These are phyloP conservation scores for Parasitella parasitica DNA, from an alignment of 371 early-diverging fungal species.

Conservation along the genomic window DNA sequence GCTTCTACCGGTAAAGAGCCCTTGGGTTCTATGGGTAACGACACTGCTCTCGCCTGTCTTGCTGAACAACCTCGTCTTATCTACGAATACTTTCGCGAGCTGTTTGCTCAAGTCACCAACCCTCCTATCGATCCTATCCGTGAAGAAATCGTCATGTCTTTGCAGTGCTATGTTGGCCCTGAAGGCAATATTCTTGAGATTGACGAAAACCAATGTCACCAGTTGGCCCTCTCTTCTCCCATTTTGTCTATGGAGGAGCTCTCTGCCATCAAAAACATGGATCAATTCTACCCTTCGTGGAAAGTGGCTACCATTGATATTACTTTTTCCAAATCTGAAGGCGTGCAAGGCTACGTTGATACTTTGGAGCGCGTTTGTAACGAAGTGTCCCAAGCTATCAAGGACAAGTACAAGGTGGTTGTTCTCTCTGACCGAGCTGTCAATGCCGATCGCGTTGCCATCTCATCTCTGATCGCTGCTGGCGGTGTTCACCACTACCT, in stretches of 20 bases:
- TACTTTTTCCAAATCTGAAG: slow-evolving; percentile 77
- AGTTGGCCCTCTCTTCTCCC: slow-evolving; percentile 81
- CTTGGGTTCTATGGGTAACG: slow-evolving; percentile 97
- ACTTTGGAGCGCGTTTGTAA: slow-evolving; percentile 85
- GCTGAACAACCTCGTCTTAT: slow-evolving; percentile 83
- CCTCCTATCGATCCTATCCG: slow-evolving; percentile 98
- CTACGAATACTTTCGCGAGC: slow-evolving; percentile 95
- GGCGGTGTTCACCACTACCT: slow-evolving; percentile 95
- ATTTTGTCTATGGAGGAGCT: slow-evolving; percentile 83
- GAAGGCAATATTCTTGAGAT: slow-evolving; percentile 92
- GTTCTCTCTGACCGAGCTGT: slow-evolving; percentile 82
- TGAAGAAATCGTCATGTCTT: slow-evolving; percentile 96
- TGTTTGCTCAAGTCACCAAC: slow-evolving; percentile 97
- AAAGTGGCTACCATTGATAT: slow-evolving; percentile 82
- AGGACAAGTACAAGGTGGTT: slow-evolving; percentile 77
- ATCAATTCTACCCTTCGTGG: slow-evolving; percentile 69
- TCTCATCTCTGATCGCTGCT: slow-evolving; percentile 86
- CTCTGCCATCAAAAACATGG: slow-evolving; percentile 72
- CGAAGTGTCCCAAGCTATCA: slow-evolving; percentile 80
- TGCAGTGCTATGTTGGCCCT: slow-evolving; percentile 93
- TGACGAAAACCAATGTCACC: slow-evolving; percentile 72
- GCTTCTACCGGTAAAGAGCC: slow-evolving; percentile 88
- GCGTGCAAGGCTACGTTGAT: slow-evolving; percentile 71
- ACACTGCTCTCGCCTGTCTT: slow-evolving; percentile 92
- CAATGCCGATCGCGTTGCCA: slow-evolving; percentile 73